Evolutionary conservation across 2,329 filamentous ascomycete genomes (phyloP).

Genomic region (Colletotrichum sp.): DNA sequence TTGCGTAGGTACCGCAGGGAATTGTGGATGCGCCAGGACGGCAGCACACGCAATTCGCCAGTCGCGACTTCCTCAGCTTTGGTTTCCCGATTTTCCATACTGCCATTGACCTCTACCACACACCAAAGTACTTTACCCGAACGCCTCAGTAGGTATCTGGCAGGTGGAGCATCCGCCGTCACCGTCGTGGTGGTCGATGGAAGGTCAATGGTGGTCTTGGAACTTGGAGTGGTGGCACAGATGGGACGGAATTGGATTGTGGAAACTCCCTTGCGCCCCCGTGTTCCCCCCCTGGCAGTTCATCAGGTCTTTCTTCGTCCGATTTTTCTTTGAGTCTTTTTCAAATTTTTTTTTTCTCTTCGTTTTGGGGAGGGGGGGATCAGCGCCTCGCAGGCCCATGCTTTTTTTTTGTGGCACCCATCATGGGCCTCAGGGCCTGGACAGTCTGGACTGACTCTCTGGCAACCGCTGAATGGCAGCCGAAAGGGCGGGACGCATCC

Average conservation of each 20-base stretch:
- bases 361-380: not conserved
- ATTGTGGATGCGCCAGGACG: not conserved
- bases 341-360: not conserved
- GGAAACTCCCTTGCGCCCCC: not conserved
- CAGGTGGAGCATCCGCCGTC: slow-evolving; percentile 3
- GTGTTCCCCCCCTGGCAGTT: not conserved
- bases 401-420: slow-evolving; percentile 13
- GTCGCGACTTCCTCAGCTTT: not conserved
- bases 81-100: not conserved
- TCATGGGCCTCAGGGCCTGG: not conserved
- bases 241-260: not conserved
- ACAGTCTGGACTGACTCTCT: slow-evolving; percentile 19
- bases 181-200: not conserved
- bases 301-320: slow-evolving; percentile 8
- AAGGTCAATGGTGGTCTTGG: not conserved
- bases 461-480: not conserved
- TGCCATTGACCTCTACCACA: not conserved
- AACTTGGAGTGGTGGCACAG: not conserved
- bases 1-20: not conserved
- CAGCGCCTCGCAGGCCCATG: slow-evolving; percentile 2
- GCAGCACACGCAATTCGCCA: not conserved
- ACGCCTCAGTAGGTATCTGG: not conserved
- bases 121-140: not conserved
- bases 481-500: not conserved
- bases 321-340: not conserved